These are phyloP conservation scores for Chalaropsis thielavioides DNA, from an alignment of 2,329 filamentous ascomycete species.

Conservation along the genomic window DNA sequence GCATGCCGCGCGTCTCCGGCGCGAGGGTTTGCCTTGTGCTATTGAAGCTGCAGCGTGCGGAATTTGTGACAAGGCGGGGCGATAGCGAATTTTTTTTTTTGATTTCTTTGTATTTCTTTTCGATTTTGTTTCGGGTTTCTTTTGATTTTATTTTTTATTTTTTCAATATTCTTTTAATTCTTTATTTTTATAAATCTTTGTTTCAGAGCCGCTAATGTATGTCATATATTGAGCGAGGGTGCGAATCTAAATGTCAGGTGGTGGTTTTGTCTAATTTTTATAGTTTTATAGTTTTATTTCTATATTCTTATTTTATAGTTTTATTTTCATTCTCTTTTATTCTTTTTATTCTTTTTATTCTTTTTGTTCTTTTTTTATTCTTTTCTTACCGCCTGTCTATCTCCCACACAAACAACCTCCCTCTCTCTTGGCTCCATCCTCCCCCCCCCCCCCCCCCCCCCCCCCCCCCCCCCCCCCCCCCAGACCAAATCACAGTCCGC, in stretches of 20 bases:
- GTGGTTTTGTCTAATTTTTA: not conserved
- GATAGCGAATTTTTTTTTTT: no score
- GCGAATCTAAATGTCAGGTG: not conserved
- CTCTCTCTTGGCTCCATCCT: not conserved
- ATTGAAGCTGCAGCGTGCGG: not conserved
- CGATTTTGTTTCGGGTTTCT: no score
- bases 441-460: no score
- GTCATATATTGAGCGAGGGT: not conserved
- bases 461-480: no score
- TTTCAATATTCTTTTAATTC: not conserved
- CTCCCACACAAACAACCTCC: not conserved
- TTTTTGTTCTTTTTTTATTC: not conserved
- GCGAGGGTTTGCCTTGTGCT: not conserved
- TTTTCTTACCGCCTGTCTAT: not conserved
- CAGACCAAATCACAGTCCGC: not conserved
- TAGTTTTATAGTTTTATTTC: not conserved
- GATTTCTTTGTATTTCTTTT: no score
- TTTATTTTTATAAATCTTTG: not conserved
- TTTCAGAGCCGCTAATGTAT: no score
- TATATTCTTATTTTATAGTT: not conserved
- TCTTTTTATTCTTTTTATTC: not conserved
- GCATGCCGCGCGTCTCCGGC: not conserved
- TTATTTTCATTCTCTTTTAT: not conserved
- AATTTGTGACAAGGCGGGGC: not conserved
- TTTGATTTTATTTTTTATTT: no score